These are phyloP conservation scores for Neoconidiobolus thromboides DNA, from an alignment of 371 early-diverging fungal genomes.

Conservation along the genomic window DNA sequence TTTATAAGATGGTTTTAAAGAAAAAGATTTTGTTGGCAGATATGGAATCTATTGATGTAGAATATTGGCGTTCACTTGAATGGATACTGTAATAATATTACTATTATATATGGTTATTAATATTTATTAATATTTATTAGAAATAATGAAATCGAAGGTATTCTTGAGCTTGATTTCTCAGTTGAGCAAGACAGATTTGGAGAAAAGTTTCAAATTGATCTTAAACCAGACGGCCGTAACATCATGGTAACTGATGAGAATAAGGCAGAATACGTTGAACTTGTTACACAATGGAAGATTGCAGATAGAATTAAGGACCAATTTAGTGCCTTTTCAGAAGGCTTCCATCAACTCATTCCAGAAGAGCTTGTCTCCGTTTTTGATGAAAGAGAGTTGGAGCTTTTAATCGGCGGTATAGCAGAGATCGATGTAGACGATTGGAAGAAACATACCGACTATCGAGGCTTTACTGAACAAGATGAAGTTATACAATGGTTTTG, in stretches of 20 bases:
- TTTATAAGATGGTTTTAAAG: slow-evolving; percentile 90
- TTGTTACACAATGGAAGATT: slow-evolving; percentile 58
- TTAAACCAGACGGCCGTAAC: slow-evolving; percentile 76
- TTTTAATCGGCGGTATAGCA: slow-evolving; percentile 94
- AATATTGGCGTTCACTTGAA: slow-evolving; percentile 71
- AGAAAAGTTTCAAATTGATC: slow-evolving; percentile 69
- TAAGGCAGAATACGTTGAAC: slow-evolving; percentile 88
- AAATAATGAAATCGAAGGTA: slow-evolving; percentile 75
- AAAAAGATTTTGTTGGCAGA: slow-evolving; percentile 74
- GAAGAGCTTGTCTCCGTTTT: slow-evolving; percentile 84
- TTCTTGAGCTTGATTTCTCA: slow-evolving; percentile 77
- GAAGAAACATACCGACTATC: slow-evolving; percentile 97
- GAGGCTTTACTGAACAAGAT: slow-evolving; percentile 89
- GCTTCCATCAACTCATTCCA: slow-evolving; percentile 92
- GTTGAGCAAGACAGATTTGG: slow-evolving; percentile 90
- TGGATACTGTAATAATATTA: slow-evolving; percentile 69
- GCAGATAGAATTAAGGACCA: slow-evolving; percentile 81
- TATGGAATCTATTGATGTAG: slow-evolving; percentile 92
- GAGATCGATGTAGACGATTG: slow-evolving; percentile 98
- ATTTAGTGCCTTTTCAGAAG: slow-evolving; percentile 79
- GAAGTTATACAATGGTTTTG: slow-evolving; percentile 97
- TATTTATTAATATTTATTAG: slow-evolving; percentile 12
- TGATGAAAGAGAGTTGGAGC: slow-evolving; percentile 94
- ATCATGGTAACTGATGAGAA: slow-evolving; percentile 92
- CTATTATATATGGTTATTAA: background rate